A percentile compares a stretch with the other conserved stretches of the same genome.
Evolutionary conservation across 2,329 filamentous ascomycete genomes (phyloP).

Genomic region (Curvularia verruculosa): DNA sequence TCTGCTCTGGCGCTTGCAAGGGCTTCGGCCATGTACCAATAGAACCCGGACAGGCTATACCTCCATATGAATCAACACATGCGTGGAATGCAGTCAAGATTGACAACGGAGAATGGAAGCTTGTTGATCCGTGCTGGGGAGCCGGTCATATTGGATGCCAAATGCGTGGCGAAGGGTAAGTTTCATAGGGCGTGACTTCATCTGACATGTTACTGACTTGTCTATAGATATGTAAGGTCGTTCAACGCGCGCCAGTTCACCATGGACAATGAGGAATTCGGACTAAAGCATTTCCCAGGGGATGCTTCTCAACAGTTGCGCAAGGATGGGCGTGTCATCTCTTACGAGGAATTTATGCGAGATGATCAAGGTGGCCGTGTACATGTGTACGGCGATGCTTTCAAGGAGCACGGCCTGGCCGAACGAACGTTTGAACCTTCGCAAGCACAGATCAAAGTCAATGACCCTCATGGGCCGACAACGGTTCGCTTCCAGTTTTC

Average conservation of each 20-base stretch:
- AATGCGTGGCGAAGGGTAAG: constrained; percentile 58
- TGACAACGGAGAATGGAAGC: constrained; percentile 86
- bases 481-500: constrained; percentile 79
- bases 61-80: constrained; percentile 69
- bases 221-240: constrained; percentile 63
- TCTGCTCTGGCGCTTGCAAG: constrained; percentile 82
- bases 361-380: constrained; percentile 58
- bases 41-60: constrained; percentile 67
- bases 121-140: constrained; percentile 92
- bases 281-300: constrained; percentile 76
- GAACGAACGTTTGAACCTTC: constrained; percentile 67
- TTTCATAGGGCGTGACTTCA: constrained; percentile 30
- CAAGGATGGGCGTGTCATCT: constrained; percentile 68
- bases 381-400: constrained; percentile 38
- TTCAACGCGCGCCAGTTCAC: constrained; percentile 68
- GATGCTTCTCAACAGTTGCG: constrained; percentile 75
- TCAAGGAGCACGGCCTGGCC: constrained; percentile 56
- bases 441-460: constrained; percentile 65
- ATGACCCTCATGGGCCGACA: constrained; percentile 52
- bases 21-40: constrained; percentile 75
- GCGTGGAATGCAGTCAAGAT: constrained; percentile 95
- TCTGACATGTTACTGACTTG: constrained; percentile 1
- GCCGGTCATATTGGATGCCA: constrained; percentile 67
- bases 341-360: constrained; percentile 83
- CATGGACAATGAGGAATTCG: constrained; percentile 79